Percentiles rank a stretch among this genome's conserved stretches.
Evolutionary conservation across 176 grass and related monocot genomes (phyloP).

Genomic region (Aechmea fasciata): DNA sequence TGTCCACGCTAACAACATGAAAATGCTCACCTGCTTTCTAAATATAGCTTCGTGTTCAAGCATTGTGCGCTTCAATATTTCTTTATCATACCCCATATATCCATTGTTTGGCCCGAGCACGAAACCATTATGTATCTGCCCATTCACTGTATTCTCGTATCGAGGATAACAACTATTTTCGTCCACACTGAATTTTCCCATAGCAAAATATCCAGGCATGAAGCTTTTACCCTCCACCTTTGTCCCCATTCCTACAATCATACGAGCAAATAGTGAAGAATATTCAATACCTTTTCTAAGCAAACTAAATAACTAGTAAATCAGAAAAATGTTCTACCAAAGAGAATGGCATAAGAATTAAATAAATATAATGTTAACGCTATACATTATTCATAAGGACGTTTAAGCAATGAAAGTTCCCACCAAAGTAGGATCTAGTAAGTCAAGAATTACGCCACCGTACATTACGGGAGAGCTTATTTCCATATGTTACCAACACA

Average conservation of each 20-base stretch:
- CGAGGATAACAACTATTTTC: slow-evolving; percentile 27
- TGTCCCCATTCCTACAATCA: slow-evolving; percentile 48
- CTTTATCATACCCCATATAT: slow-evolving; percentile 53
- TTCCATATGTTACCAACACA: too few relatives aligned
- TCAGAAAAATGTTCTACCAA: neutral
- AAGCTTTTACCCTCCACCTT: slow-evolving; percentile 43
- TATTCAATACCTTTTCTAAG: slow-evolving; percentile 1
- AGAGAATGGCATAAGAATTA: too few relatives aligned
- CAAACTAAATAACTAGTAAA: neutral
- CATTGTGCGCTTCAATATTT: slow-evolving; percentile 68
- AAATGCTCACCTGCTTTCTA: slow-evolving; percentile 58
- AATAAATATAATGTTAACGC: too few relatives aligned
- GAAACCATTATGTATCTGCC: slow-evolving; percentile 32
- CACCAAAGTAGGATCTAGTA: too few relatives aligned
- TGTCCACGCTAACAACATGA: slow-evolving; percentile 6
- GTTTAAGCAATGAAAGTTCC: too few relatives aligned
- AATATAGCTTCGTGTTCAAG: slow-evolving; percentile 90
- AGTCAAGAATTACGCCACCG: too few relatives aligned
- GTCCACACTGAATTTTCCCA: slow-evolving; percentile 39
- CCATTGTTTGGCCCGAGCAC: slow-evolving; percentile 18
- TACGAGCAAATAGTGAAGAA: slow-evolving; percentile 14
- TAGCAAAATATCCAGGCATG: slow-evolving; percentile 46
- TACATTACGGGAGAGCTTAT: too few relatives aligned
- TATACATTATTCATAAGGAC: too few relatives aligned
- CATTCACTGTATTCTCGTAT: slow-evolving; percentile 42